phyloP scores from a whole-genome alignment of 2,329 filamentous ascomycete species.

The Pseudogymnoascus sp. region DNA sequence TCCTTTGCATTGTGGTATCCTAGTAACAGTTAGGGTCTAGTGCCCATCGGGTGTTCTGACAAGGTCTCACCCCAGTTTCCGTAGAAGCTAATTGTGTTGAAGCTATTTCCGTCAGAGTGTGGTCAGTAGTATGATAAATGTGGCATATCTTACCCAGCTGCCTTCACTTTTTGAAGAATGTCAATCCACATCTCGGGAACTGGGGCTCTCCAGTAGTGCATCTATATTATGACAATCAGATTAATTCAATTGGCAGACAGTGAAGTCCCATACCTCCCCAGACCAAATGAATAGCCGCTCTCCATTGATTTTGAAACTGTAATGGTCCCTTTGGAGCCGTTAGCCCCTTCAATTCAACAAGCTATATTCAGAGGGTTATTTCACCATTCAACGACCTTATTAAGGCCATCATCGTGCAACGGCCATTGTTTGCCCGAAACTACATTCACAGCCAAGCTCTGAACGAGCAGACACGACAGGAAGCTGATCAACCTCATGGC shows the following conservation, averaged over 20 bases:
- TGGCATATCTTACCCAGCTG: constrained; percentile 29
- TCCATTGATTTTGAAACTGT: constrained; percentile 46
- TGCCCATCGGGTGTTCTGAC: background rate
- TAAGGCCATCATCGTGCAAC: constrained; percentile 43
- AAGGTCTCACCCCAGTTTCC: constrained; percentile 34
- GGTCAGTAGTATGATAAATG: background rate
- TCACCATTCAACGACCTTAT: constrained; percentile 40
- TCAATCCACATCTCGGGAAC: constrained; percentile 46
- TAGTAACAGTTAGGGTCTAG: constrained; percentile 9
- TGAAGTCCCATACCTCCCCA: constrained; percentile 34
- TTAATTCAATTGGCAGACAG: too few species aligned
- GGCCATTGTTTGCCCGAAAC: constrained; percentile 35
- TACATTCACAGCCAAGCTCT: constrained; percentile 1
- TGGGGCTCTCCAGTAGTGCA: constrained; percentile 48
- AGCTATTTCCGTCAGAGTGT: constrained; percentile 27
- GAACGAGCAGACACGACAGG: background rate
- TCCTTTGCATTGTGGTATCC: constrained; percentile 43
- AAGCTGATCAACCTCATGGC: background rate
- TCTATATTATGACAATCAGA: constrained; percentile 19
- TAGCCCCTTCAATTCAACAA: background rate
- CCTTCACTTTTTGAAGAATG: constrained; percentile 47
- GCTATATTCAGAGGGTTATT: background rate
- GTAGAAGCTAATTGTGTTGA: constrained; percentile 44
- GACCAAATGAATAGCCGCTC: constrained; percentile 47
- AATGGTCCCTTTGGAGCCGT: constrained; percentile 39